phyloP scores from a whole-genome alignment of 768 basidiomycete genomes.

The Mycena polygramma region DNA sequence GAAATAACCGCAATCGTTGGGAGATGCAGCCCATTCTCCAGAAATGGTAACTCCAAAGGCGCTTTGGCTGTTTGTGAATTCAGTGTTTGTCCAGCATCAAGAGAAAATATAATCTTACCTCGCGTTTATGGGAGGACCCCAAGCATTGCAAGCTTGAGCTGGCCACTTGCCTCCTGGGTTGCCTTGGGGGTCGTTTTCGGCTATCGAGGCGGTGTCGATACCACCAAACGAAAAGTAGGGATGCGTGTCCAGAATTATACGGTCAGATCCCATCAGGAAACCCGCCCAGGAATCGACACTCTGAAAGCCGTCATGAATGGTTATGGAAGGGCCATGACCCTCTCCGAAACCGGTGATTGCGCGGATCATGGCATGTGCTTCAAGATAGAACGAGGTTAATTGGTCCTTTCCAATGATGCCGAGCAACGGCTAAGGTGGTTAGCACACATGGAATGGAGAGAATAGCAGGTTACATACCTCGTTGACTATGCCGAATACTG shows the following conservation, averaged over 20 bases:
- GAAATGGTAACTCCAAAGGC: slow-evolving; percentile 78
- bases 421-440: slow-evolving; percentile 20
- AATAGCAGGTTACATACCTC: slow-evolving; percentile 65
- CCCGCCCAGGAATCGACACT: slow-evolving; percentile 57
- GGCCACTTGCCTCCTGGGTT: slow-evolving; percentile 61
- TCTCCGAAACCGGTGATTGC: slow-evolving; percentile 79
- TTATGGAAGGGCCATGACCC: slow-evolving; percentile 74
- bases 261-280: slow-evolving; percentile 70
- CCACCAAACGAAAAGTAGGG: slow-evolving; percentile 75
- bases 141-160: slow-evolving; percentile 64
- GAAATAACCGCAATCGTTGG: slow-evolving; percentile 70
- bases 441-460: slow-evolving; percentile 45
- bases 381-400: slow-evolving; percentile 54
- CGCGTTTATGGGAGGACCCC: slow-evolving; percentile 70
- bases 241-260: slow-evolving; percentile 76
- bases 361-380: slow-evolving; percentile 72
- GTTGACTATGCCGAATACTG: slow-evolving; percentile 74
- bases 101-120: slow-evolving; percentile 56
- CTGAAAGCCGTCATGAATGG: slow-evolving; percentile 62
- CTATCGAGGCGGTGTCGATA: slow-evolving; percentile 46
- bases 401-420: slow-evolving; percentile 28
- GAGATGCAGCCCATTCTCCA: slow-evolving; percentile 82
- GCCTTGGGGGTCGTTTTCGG: slow-evolving; percentile 13
- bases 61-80: slow-evolving; percentile 46
- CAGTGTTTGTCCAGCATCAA: slow-evolving; percentile 21